Evolutionary conservation across 2,329 filamentous ascomycete species (phyloP), one percentile per base, ranked within the genome.

Genomic region (Aspergillus sp.): DNA sequence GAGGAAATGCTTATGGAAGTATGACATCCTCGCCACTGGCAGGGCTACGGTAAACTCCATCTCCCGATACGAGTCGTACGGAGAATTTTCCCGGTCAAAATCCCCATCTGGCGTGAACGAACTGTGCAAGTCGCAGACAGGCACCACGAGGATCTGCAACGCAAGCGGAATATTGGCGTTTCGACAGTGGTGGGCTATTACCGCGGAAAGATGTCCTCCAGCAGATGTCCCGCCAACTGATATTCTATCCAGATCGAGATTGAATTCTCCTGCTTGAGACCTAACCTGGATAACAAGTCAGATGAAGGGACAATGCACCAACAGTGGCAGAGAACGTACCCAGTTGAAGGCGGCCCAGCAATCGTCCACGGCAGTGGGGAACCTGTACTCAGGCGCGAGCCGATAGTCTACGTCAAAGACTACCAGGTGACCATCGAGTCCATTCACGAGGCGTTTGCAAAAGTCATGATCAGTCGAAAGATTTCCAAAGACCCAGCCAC

Each of bases 341-440:
- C 74, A 77, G 34, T 74, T 71, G 42, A 77, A 71, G 8, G 74
- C 75, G 1, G 64, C 47, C 72, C 73, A 77, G 58, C 74, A 73
- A 62, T 78, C 74, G 11, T 77, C 67, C 17, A 76, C 64, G 0
- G 72, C 67, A 34, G 71, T 69, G 0, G 76, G 75, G 58, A 71
- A 76, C 18, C 61, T 68, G 59, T 74, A 54, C 59, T 78, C 75
- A 6, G 74, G 75, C 2, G 75, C 71, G 38, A 77, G 65, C 30
- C 74, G 71, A 55, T 79, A 79, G 56, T 78, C 76, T 22, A 79
- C 73, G 59, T 79, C 77, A 60, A 80, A 76, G 1, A 66, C 75
- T 15, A 79, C 76, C 42, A 74, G 59, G 15, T 72, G 68, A n/a
- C 74, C 68, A 15, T 74, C 69, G 30, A 74, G 67, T 6, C 62